Evolutionary conservation across 345 rosid genomes (phyloP).

Genomic region (Eucalyptus pauciflora): DNA sequence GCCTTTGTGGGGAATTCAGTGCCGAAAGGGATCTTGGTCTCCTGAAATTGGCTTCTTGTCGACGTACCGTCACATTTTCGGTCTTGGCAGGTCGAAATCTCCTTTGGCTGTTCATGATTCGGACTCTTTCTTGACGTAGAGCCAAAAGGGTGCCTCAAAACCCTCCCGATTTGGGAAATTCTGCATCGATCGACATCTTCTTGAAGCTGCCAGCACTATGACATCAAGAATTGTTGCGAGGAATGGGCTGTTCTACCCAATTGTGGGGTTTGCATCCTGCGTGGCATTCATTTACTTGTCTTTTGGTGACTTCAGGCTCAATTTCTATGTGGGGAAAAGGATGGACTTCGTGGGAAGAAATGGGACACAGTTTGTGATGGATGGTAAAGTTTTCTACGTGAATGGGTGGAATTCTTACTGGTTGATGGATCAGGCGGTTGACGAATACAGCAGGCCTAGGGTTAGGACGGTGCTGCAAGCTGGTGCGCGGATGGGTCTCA

Average conservation of each 20-base stretch:
- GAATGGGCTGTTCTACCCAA: constrained; percentile 52
- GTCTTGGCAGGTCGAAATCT: not conserved
- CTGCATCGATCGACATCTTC: not conserved
- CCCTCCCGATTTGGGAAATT: not conserved
- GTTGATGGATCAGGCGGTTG: constrained; percentile 87
- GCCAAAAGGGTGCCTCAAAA: not conserved
- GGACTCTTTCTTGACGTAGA: not conserved
- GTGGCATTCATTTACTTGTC: constrained; percentile 68
- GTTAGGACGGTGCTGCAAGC: constrained; percentile 66
- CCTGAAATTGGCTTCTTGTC: not conserved
- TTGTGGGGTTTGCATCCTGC: constrained; percentile 76
- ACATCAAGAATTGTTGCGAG: constrained; percentile 29
- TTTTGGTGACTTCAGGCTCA: constrained; percentile 53
- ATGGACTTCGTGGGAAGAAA: constrained; percentile 60
- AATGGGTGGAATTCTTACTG: constrained; percentile 97
- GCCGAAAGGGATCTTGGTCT: not conserved
- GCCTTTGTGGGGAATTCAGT: not conserved
- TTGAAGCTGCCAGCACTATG: not conserved
- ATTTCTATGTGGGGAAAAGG: constrained; percentile 11
- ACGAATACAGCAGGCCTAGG: constrained; percentile 53
- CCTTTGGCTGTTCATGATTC: not conserved
- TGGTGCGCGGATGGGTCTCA: constrained; percentile 85
- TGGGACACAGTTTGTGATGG: constrained; percentile 62
- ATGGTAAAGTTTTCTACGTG: constrained; percentile 51
- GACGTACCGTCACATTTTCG: not conserved